phyloP scores from a whole-genome alignment of 2,329 filamentous ascomycete species.

The Colletotrichum endophyticum region DNA sequence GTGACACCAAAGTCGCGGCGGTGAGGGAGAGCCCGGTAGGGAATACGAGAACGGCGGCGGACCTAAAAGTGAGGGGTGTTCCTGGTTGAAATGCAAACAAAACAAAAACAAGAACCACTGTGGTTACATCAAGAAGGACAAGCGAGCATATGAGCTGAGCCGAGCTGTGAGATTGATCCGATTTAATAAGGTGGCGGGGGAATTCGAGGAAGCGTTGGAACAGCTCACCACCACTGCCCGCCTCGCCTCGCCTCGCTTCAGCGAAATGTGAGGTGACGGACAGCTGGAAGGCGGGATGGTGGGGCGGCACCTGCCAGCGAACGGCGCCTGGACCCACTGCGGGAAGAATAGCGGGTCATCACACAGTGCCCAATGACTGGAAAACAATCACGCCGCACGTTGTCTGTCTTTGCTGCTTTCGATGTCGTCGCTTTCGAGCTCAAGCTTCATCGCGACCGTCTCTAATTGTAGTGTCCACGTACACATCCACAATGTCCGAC shows the following conservation, averaged over 20 bases:
- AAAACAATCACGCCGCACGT: not conserved
- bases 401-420: not conserved
- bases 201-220: not conserved
- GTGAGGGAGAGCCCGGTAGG: not conserved
- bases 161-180: not conserved
- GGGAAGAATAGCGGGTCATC: not conserved
- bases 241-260: not conserved
- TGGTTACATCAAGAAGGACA: not conserved
- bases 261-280: not conserved
- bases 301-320: slow-evolving; percentile 4
- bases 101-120: not conserved
- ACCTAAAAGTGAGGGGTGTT: not conserved
- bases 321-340: slow-evolving; percentile 3
- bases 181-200: slow-evolving; percentile 14
- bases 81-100: not conserved
- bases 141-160: not conserved
- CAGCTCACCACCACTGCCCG: not conserved
- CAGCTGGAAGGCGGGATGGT: slow-evolving; percentile 6
- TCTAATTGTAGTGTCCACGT: not conserved
- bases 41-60: not conserved
- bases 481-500: slow-evolving; percentile 42
- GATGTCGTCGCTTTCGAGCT: not conserved
- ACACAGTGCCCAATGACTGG: not conserved
- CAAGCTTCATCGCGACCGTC: not conserved
- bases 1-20: not conserved